These are phyloP conservation scores for Graphilbum sp. DNA, from an alignment of 2,329 filamentous ascomycete species.

Conservation along the genomic window DNA sequence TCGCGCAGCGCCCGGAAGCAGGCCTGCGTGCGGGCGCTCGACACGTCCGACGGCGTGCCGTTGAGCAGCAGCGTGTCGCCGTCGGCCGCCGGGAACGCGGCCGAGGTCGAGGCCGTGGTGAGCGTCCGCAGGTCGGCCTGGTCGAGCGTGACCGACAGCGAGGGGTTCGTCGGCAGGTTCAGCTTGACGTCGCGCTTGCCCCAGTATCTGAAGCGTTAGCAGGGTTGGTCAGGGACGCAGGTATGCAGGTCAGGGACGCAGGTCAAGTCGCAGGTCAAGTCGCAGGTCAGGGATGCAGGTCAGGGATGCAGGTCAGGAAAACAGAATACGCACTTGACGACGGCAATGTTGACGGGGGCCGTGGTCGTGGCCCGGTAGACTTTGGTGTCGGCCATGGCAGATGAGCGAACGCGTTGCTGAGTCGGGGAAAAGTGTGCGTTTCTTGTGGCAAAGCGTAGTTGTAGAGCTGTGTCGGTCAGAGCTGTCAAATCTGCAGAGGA, in stretches of 20 bases:
- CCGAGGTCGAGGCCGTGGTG: constrained; percentile 84
- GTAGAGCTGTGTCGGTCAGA: no score
- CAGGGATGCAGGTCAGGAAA: no score
- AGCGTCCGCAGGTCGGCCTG: constrained; percentile 88
- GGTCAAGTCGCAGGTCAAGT: no score
- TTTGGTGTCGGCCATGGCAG: constrained; percentile 21
- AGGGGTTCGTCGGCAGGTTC: constrained; percentile 96
- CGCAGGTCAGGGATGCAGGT: background rate
- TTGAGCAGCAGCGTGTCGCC: constrained; percentile 70
- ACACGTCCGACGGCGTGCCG: constrained; percentile 64
- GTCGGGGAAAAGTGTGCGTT: background rate
- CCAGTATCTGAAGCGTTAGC: constrained; percentile 47
- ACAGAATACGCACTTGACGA: constrained; percentile 57
- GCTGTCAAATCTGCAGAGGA: no score
- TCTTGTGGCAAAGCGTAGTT: no score
- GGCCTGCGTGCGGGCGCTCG: constrained; percentile 79
- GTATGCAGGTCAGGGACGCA: constrained; percentile 24
- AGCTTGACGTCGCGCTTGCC: constrained; percentile 88
- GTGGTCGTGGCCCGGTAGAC: constrained; percentile 91
- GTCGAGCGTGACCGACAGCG: constrained; percentile 88
- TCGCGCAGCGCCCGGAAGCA: constrained; percentile 77
- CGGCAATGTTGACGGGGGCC: constrained; percentile 93
- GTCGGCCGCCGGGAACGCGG: constrained; percentile 39
- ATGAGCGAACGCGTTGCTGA: no score
- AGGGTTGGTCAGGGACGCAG: background rate